Conservation (phyloP, 495 filamentous ascomycete species). For the Astrothelium subdiscretum region DNA sequence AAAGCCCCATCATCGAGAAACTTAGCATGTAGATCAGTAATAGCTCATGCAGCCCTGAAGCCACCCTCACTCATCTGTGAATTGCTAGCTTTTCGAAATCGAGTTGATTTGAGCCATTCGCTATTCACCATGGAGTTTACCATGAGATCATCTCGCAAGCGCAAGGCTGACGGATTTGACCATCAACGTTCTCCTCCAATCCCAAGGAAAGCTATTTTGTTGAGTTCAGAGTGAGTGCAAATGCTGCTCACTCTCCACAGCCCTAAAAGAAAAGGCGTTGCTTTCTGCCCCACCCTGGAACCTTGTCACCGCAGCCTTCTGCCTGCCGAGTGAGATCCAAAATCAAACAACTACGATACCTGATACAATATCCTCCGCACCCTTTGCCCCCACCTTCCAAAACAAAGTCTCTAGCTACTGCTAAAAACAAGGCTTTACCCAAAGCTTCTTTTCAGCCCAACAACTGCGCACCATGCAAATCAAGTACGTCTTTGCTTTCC, state of each 20-base stretch:
- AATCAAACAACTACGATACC: background rate
- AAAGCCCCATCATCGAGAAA: background rate
- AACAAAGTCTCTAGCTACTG: background rate
- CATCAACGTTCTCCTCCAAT: background rate
- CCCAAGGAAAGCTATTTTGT: background rate
- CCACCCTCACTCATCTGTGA: background rate
- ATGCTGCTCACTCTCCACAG: background rate
- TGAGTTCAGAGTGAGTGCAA: background rate
- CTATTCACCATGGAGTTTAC: background rate
- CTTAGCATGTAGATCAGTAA: background rate
- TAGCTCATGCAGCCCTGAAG: too few species aligned
- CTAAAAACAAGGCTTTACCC: background rate
- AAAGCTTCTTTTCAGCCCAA: background rate
- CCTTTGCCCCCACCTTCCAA: background rate
- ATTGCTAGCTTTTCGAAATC: background rate
- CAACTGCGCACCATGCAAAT: constrained; percentile 10
- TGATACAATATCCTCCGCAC: background rate
- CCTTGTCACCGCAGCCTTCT: background rate
- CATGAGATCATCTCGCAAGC: background rate
- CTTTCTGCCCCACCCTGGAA: background rate
- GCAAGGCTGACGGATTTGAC: background rate
- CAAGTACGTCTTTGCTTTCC: constrained; percentile 7
- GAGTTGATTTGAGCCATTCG: background rate
- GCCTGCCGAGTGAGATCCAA: background rate
- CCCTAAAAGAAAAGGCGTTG: background rate